Evolutionary conservation across 164 flowering plant species (phyloP), one percentile per base, ranked within the genome.

Genomic region (Dillenia suffruticosa): DNA sequence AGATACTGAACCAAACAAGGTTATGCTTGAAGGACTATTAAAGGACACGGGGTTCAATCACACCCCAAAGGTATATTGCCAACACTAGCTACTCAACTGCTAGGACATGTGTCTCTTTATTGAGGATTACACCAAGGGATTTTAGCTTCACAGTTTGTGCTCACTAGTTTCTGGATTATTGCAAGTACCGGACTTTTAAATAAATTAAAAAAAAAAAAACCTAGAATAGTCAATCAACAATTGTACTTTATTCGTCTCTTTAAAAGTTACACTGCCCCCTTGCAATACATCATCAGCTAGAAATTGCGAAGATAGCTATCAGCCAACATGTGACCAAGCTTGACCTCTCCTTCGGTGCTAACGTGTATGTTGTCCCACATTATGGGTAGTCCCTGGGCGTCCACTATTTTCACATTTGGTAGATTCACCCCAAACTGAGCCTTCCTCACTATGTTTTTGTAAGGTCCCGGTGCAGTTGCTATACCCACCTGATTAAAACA

Each of bases 271-370:
- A 26, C 2, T 2, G 32, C 32, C 32, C 51, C 51, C 9, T 0
- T 12, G 8, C 15, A 49, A 12, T 2, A 15, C 51, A 49, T 49
- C 51, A 49, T 49, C 13, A 12, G 13, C 15, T 49, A 49, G 51
- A 26, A 26, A 26, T 26, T 26, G 51, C 51, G 2, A 48, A 73
- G 67, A 58, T 68, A 79, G 2, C 72, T 70, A 19, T 62, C 48
- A 40, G 86, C 82, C 59, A 82, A 26, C 74, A 51, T 65, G 54
- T 68, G n/a, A 0, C 86, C 84, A 3, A 82, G 74, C 1, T 46
- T 64, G 32, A 80, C 82, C 65, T 80, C 79, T 9, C 81, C 68
- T 13, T 58, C 12, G 0, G 82, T 70, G 46, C 79, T 72, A 12
- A 82, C 74, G 71, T 82, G 86, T 52, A 80, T 57, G 9, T 56